Evolutionary conservation across 768 basidiomycete genomes (phyloP).

Genomic region (Mrakia frigida): DNA sequence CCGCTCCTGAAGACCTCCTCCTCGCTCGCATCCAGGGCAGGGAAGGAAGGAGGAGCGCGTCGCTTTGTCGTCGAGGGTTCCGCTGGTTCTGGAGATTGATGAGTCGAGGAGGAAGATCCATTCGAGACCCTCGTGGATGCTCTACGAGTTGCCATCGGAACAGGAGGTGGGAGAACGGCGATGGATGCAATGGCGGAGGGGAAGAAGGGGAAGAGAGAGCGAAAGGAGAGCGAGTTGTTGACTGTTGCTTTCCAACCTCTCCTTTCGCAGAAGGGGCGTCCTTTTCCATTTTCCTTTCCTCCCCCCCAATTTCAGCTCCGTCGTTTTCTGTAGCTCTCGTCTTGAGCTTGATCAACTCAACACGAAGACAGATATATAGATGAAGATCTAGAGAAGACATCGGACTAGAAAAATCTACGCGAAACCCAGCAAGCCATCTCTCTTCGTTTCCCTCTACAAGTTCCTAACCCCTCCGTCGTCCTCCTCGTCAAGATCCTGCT

Average conservation of each 20-base stretch:
- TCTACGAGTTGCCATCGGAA: constrained; percentile 14
- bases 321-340: neutral
- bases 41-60: constrained; percentile 9
- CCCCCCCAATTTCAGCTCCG: neutral
- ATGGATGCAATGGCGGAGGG: constrained; percentile 6
- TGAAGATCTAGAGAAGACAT: neutral
- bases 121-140: neutral
- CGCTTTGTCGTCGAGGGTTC: neutral
- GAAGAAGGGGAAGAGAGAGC: constrained; percentile 10
- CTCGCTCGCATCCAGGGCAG: constrained; percentile 1
- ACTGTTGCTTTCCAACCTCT: too few species aligned
- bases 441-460: neutral
- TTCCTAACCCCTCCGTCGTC: constrained; percentile 13
- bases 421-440: neutral
- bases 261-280: neutral
- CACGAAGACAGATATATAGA: neutral
- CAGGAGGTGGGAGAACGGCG: neutral
- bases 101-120: neutral
- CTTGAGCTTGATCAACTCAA: neutral
- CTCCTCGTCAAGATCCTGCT: constrained; percentile 9
- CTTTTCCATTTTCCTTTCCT: neutral
- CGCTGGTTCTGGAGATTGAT: neutral
- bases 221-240: neutral
- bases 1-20: constrained; percentile 12
- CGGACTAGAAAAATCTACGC: neutral